phyloP scores from a whole-genome alignment of 1,284 basidiomycete species.

The Sutorius eximius region DNA sequence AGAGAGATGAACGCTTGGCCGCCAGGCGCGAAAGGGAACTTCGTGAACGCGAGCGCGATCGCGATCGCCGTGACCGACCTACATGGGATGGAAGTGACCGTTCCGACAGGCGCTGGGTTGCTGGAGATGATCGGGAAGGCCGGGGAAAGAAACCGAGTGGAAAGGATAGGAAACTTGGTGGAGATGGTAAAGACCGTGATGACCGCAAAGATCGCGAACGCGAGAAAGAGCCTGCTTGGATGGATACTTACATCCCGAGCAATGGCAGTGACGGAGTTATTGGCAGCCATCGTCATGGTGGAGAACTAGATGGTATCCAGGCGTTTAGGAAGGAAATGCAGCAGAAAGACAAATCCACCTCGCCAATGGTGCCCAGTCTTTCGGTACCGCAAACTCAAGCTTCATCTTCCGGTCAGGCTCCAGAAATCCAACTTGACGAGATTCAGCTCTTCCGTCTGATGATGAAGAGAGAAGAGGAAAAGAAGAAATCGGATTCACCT shows the following conservation, averaged over 20 bases:
- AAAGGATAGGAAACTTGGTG: constrained; percentile 57
- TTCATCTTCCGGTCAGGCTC: constrained; percentile 22
- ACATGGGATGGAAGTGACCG: constrained; percentile 40
- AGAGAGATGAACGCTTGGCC: constrained; percentile 67
- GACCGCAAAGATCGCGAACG: constrained; percentile 58
- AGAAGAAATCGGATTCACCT: constrained; percentile 48
- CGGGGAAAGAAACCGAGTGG: constrained; percentile 57
- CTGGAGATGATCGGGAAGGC: constrained; percentile 62
- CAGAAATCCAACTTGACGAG: constrained; percentile 63
- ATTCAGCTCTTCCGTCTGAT: constrained; percentile 84
- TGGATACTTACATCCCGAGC: constrained; percentile 80
- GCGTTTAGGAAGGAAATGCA: constrained; percentile 88
- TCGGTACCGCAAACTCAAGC: constrained; percentile 30
- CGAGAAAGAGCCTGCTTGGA: constrained; percentile 88
- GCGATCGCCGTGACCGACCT: constrained; percentile 50
- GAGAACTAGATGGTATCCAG: constrained; percentile 82
- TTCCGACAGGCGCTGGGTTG: constrained; percentile 54
- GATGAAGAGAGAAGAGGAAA: constrained; percentile 82
- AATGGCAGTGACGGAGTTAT: constrained; percentile 59
- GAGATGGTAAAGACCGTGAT: constrained; percentile 58
- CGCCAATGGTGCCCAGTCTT: constrained; percentile 8
- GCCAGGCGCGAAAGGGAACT: constrained; percentile 53
- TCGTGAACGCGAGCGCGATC: constrained; percentile 30
- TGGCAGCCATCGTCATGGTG: constrained; percentile 51
- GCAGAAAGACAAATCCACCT: constrained; percentile 59